Evolutionary conservation across 2,329 filamentous ascomycete genomes (phyloP), one percentile per base, ranked within the genome.

Genomic region (Colletotrichum falcatum): DNA sequence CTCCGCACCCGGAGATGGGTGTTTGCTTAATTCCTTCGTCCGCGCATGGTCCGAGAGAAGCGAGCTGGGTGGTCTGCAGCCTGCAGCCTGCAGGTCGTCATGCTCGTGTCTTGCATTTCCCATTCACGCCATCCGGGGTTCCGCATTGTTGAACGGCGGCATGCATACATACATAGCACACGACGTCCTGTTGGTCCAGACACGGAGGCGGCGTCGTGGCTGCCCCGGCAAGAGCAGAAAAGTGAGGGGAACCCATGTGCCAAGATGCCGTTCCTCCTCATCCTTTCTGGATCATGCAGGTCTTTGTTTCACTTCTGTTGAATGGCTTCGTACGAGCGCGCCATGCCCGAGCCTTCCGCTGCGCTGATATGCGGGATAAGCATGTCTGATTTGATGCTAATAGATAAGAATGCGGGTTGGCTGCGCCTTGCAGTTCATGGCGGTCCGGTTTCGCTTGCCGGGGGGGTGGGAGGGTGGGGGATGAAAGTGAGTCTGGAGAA

Each of bases 221-320:
- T 35, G 51, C 30, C 30, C 30, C 14, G 48, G 51, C 30, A 23
- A 30, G 16, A 28, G 20, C 14, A 23, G 44, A 5, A 42, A 28
- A 28, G 39, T 37, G 48, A 49, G 55, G 54, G 54, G 35, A 39
- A n/a, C 48, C 39, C 42, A 35, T 58, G 35, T 63, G 60, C 49
- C 61, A 54, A 54, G 51, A 23, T 14, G 37, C 28, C 66, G 42
- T 70, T 67, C 51, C 67, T 67, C 51, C 67, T 67, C 51, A 61
- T 35, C 51, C 64, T 42, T 54, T 67, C 67, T 61, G 58, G 37
- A 61, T 44, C 53, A 30, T 58, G 42, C 44, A 48, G 44, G 16
- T 11, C 16, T 11, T 30, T 11, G 30, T 18, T 30, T 9, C 20
- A 55, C 49, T 51, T 55, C 28, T 61, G 66, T 70, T 66, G 66